A percentile compares a stretch with the other conserved stretches of the same genome.
Evolutionary conservation across 1,284 basidiomycete species (phyloP).

Genomic region (Volvariella surrecta): DNA sequence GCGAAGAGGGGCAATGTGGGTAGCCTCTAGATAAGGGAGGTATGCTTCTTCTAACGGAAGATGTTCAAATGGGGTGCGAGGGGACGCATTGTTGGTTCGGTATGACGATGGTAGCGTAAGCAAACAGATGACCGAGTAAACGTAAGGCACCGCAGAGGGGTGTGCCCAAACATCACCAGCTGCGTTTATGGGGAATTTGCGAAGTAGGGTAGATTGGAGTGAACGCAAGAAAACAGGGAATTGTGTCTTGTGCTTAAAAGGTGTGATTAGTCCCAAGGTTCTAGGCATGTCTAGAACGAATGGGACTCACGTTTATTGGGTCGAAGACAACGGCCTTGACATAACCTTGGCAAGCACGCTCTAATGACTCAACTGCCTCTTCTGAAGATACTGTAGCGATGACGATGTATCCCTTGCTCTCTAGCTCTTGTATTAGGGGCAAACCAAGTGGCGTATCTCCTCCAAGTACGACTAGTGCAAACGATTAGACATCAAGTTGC

Average conservation of each 20-base stretch:
- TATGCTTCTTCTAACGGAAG: conserved; percentile 68
- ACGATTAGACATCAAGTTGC: conserved; percentile 5
- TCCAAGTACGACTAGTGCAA: conserved; percentile 61
- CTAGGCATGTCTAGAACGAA: not conserved
- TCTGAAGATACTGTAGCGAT: conserved; percentile 66
- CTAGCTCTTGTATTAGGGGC: conserved; percentile 63
- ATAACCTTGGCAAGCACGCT: conserved; percentile 60
- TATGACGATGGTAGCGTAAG: conserved; percentile 36
- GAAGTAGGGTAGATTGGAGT: conserved; percentile 67
- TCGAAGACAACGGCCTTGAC: conserved; percentile 74
- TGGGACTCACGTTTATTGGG: conserved; percentile 51
- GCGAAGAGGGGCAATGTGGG: conserved; percentile 68
- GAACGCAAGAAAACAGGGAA: conserved; percentile 70
- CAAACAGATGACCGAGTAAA: conserved; percentile 66
- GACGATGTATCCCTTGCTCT: conserved; percentile 72
- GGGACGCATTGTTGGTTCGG: conserved; percentile 15
- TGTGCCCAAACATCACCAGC: conserved; percentile 72
- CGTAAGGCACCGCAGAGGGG: conserved; percentile 51
- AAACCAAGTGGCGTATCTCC: conserved; percentile 64
- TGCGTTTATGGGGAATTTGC: conserved; percentile 68
- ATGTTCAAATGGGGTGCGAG: conserved; percentile 27
- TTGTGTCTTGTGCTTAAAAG: conserved; percentile 21
- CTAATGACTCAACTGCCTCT: conserved; percentile 53
- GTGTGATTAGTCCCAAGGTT: too few species aligned
- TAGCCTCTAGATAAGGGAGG: conserved; percentile 57